phyloP scores from a whole-genome alignment of 805 yeast species.

The Tetrapisispora iriomotensis region DNA sequence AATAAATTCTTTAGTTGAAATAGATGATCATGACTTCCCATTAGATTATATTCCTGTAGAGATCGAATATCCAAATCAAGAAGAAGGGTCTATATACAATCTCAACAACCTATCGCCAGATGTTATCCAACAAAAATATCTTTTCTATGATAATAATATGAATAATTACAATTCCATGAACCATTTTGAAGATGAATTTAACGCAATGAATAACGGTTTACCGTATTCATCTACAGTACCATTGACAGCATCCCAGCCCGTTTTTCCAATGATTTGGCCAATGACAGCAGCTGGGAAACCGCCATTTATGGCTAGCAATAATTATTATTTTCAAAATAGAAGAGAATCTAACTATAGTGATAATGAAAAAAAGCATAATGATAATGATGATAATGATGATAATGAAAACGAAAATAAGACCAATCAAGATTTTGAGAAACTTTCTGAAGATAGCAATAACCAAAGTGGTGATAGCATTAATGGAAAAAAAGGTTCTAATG shows the following conservation, averaged over 20 bases:
- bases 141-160: constrained; percentile 1
- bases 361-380: not conserved
- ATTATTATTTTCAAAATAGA: not conserved
- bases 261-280: constrained; percentile 3
- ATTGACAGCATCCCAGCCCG: not conserved
- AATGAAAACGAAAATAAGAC: too few relatives aligned
- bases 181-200: constrained; percentile 10
- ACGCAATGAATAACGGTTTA: not conserved
- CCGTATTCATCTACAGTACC: not conserved
- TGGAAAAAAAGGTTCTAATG: too few relatives aligned
- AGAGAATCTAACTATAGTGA: not conserved
- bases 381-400: too few relatives aligned
- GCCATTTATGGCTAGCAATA: constrained; percentile 2
- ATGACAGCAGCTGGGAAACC: not conserved
- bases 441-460: too few relatives aligned
- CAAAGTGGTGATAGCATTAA: too few relatives aligned
- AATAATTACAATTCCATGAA: constrained; percentile 5
- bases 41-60: constrained; percentile 51
- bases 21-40: constrained; percentile 58
- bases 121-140: constrained; percentile 4
- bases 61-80: constrained; percentile 27
- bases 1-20: not conserved
- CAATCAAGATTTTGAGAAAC: too few relatives aligned
- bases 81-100: constrained; percentile 5
- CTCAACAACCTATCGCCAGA: constrained; percentile 4